phyloP scores from a whole-genome alignment of 345 rosid genomes.

The Sapria himalayana region DNA sequence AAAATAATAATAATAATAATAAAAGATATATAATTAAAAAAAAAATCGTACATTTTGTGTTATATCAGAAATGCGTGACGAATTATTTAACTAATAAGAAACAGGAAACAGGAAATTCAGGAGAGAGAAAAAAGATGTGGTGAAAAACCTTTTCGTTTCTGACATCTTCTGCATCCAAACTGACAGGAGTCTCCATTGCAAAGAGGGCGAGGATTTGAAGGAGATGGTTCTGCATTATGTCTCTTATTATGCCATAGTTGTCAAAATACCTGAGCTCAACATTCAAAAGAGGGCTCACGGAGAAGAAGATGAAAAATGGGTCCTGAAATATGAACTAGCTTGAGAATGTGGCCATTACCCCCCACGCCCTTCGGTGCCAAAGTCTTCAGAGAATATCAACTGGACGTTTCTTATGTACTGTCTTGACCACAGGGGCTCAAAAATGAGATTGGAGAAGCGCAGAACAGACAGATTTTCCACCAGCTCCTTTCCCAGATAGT shows the following conservation, averaged over 20 bases:
- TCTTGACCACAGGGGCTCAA: conserved; percentile 92
- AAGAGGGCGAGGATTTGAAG: conserved; percentile 95
- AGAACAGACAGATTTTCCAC: conserved; percentile 94
- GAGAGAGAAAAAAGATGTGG: background rate
- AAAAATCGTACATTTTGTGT: too few relatives aligned
- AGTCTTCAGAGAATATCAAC: conserved; percentile 86
- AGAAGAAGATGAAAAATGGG: too few relatives aligned
- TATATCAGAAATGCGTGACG: too few relatives aligned
- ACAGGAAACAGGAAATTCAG: too few relatives aligned
- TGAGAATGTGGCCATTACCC: too few relatives aligned
- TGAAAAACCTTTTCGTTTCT: conserved; percentile 71
- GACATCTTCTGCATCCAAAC: conserved; percentile 94
- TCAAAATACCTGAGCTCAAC: conserved; percentile 54
- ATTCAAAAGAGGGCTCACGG: background rate
- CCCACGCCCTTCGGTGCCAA: conserved; percentile 99
- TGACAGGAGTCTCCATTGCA: conserved; percentile 99
- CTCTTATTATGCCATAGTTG: conserved; percentile 85
- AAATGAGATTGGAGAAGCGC: conserved; percentile 94
- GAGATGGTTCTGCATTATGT: conserved; percentile 97
- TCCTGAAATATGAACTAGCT: too few relatives aligned
- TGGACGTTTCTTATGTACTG: conserved; percentile 88
- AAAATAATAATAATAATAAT: too few relatives aligned
- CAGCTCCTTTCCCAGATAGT: conserved; percentile 91
- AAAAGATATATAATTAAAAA: too few relatives aligned
- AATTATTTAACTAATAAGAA: too few relatives aligned